Evolutionary conservation across 495 filamentous ascomycete species (phyloP).

Genomic region (Penicillium ochrochloron): DNA sequence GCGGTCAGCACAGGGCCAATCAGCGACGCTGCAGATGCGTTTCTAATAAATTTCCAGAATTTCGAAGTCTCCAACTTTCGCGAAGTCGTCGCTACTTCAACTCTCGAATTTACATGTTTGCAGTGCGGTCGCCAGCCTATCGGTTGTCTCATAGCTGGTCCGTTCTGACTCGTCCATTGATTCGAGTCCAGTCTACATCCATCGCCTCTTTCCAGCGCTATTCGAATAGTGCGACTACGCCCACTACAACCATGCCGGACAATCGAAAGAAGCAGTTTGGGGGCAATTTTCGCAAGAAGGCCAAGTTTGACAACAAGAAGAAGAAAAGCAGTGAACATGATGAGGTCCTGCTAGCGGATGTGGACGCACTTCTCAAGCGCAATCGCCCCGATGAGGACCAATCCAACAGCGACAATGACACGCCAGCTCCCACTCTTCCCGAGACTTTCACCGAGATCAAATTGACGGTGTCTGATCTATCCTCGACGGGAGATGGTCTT

Average conservation of each 20-base stretch:
- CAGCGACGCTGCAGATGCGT: conserved; percentile 28
- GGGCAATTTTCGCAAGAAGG: conserved; percentile 60
- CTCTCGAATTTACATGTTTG: conserved; percentile 27
- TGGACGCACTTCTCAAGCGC: conserved; percentile 64
- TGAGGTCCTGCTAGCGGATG: conserved; percentile 74
- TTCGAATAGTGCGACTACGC: conserved; percentile 26
- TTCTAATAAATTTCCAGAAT: conserved; percentile 41
- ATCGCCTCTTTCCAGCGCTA: conserved; percentile 17
- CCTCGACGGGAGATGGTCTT: conserved; percentile 90
- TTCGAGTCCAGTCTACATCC: conserved; percentile 13
- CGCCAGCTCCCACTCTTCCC: conserved; percentile 53
- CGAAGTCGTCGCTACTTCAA: neutral
- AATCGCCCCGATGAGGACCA: conserved; percentile 44
- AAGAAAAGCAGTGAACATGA: conserved; percentile 56
- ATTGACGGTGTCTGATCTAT: conserved; percentile 72
- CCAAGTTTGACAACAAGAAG: conserved; percentile 45
- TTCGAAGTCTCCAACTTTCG: conserved; percentile 17
- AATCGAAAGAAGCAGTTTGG: conserved; percentile 33
- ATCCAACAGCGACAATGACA: conserved; percentile 25
- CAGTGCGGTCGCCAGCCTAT: conserved; percentile 20
- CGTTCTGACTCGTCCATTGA: neutral
- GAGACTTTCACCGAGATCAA: conserved; percentile 76
- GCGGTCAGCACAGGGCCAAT: conserved; percentile 35
- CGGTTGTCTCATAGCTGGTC: conserved; percentile 19
- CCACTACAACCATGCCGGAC: conserved; percentile 38